These are phyloP conservation scores for Arthroderma sp. DNA, from an alignment of 2,329 filamentous ascomycete genomes.

Conservation along the genomic window DNA sequence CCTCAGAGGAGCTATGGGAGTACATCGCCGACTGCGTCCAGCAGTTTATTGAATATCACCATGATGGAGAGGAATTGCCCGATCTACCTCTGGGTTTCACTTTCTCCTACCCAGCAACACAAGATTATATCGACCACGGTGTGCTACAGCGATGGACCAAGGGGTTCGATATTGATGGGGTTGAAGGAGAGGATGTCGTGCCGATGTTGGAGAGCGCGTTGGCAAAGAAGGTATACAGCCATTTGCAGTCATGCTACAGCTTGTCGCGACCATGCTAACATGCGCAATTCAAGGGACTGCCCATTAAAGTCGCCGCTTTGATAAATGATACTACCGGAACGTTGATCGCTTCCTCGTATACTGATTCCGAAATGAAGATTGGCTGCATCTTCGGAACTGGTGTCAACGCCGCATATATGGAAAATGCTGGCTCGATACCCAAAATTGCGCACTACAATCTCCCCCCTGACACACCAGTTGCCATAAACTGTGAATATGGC, in stretches of 20 bases:
- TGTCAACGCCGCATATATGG: constrained; percentile 98
- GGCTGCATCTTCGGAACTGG: constrained; percentile 98
- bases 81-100: constrained; percentile 78
- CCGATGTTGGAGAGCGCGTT: constrained; percentile 75
- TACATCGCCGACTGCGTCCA: constrained; percentile 88
- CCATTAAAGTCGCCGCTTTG: constrained; percentile 82
- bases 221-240: constrained; percentile 47
- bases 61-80: constrained; percentile 50
- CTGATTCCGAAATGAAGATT: constrained; percentile 83
- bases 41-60: constrained; percentile 80
- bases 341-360: constrained; percentile 90
- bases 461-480: constrained; percentile 70
- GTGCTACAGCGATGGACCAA: constrained; percentile 94
- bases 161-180: constrained; percentile 85
- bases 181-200: constrained; percentile 83
- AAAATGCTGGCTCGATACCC: constrained; percentile 76
- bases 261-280: constrained; percentile 8
- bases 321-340: constrained; percentile 98
- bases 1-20: constrained; percentile 78
- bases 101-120: constrained; percentile 88
- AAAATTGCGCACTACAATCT: constrained; percentile 90
- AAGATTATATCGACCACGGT: constrained; percentile 86
- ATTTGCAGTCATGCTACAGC: constrained; percentile 2
- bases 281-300: constrained; percentile 52
- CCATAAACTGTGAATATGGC: constrained; percentile 96